Evolutionary conservation across 2,329 filamentous ascomycete species (phyloP).

Genomic region (Sclerotinia trifoliorum): DNA sequence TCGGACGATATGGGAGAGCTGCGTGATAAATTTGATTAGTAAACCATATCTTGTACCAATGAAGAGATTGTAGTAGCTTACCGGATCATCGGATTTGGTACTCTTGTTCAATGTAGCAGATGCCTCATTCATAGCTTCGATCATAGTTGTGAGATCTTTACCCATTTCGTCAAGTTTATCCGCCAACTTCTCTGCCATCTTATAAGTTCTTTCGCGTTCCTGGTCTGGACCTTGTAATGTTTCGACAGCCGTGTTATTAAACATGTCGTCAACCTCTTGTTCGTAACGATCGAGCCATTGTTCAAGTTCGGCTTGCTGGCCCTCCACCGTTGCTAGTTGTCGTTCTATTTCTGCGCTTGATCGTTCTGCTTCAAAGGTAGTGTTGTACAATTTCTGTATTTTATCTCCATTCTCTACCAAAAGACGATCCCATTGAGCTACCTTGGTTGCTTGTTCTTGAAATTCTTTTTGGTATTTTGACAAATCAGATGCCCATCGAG

Average conservation of each 20-base stretch:
- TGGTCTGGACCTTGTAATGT: slow-evolving; percentile 85
- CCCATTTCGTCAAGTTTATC: slow-evolving; percentile 92
- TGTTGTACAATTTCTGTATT: slow-evolving; percentile 88
- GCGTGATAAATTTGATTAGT: slow-evolving; percentile 28
- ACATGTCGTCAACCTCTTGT: slow-evolving; percentile 84
- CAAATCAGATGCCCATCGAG: slow-evolving; percentile 90
- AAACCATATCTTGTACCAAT: background rate
- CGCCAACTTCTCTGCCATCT: slow-evolving; percentile 88
- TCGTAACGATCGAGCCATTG: slow-evolving; percentile 90
- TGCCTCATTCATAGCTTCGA: slow-evolving; percentile 94
- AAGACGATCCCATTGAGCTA: slow-evolving; percentile 84
- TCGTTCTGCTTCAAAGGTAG: slow-evolving; percentile 89
- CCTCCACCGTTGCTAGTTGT: slow-evolving; percentile 84
- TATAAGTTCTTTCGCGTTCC: slow-evolving; percentile 94
- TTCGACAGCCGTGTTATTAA: slow-evolving; percentile 76
- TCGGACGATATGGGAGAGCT: slow-evolving; percentile 93
- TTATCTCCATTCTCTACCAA: slow-evolving; percentile 93
- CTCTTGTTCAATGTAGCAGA: slow-evolving; percentile 88
- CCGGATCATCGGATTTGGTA: slow-evolving; percentile 81
- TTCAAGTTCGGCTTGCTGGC: slow-evolving; percentile 87
- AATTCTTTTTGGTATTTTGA: slow-evolving; percentile 97
- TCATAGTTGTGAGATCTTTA: slow-evolving; percentile 90
- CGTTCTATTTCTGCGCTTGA: slow-evolving; percentile 92
- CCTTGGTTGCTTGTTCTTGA: slow-evolving; percentile 81
- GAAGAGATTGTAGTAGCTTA: slow-evolving; percentile 48